Percentiles rank a stretch among this genome's conserved stretches.
Conservation (phyloP, 768 basidiomycete species). For the Auricularia auricula-judae region DNA sequence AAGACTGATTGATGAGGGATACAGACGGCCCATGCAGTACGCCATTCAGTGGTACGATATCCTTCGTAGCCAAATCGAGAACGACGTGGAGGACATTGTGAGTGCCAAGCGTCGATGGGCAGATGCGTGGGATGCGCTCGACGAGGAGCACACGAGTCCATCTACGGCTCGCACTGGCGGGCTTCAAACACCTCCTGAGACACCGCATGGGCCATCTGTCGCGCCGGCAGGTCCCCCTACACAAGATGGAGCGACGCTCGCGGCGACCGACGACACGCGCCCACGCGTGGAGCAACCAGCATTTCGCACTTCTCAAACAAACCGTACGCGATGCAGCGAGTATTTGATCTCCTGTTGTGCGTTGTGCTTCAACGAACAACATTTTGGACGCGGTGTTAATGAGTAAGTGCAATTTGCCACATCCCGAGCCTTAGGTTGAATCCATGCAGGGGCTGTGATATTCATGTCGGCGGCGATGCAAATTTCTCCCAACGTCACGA, state of each 20-base stretch:
- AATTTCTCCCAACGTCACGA: conserved; percentile 30
- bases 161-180: neutral
- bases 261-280: neutral
- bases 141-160: no score
- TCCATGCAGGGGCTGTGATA: conserved; percentile 20
- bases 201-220: neutral
- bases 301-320: neutral
- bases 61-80: conserved; percentile 12
- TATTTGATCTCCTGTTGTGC: conserved; percentile 20
- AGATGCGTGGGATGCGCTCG: no score
- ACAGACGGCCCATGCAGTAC: conserved; percentile 15
- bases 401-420: conserved; percentile 8
- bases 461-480: conserved; percentile 27
- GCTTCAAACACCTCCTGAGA: no score
- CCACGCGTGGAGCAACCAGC: neutral
- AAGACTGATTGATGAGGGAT: conserved; percentile 16
- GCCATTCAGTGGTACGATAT: conserved; percentile 22
- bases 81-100: neutral
- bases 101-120: neutral
- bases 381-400: conserved; percentile 13
- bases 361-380: conserved; percentile 21
- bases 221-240: no score
- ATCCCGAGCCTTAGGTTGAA: neutral
- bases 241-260: no score
- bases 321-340: conserved; percentile 9